Evolutionary conservation across 2,329 filamentous ascomycete species (phyloP).

Genomic region (Microcyclosporella mali): DNA sequence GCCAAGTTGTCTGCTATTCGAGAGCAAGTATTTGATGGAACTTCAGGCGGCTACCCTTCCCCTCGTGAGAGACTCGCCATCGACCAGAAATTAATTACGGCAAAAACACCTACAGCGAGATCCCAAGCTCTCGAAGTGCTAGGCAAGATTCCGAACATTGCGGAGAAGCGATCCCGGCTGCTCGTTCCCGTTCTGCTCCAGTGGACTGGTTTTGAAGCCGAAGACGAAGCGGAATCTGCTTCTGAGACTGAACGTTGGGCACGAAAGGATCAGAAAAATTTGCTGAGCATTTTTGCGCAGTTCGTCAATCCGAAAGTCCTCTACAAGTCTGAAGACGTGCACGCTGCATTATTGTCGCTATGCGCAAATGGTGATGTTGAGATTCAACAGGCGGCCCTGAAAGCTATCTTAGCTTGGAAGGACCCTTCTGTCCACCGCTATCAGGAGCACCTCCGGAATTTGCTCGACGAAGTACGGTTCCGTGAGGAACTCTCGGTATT

Average conservation of each 20-base stretch:
- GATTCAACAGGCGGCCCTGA: slow-evolving; percentile 77
- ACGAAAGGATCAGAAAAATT: slow-evolving; percentile 73
- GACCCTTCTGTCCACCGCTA: slow-evolving; percentile 67
- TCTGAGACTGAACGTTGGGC: slow-evolving; percentile 49
- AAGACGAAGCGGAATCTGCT: slow-evolving; percentile 15
- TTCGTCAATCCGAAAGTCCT: slow-evolving; percentile 83
- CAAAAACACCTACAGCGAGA: slow-evolving; percentile 37
- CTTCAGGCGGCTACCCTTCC: slow-evolving; percentile 33
- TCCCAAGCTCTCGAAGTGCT: slow-evolving; percentile 76
- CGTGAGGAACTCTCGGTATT: slow-evolving; percentile 91
- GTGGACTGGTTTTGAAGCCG: slow-evolving; percentile 57
- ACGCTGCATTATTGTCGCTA: slow-evolving; percentile 65
- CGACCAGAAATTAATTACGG: slow-evolving; percentile 11
- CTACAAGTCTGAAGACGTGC: slow-evolving; percentile 70
- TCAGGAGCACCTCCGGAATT: slow-evolving; percentile 74
- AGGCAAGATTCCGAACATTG: slow-evolving; percentile 63
- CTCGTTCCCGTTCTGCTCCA: slow-evolving; percentile 80
- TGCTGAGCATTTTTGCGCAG: slow-evolving; percentile 73
- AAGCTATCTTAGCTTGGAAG: slow-evolving; percentile 86
- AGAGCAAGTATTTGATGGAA: slow-evolving; percentile 46
- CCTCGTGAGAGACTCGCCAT: slow-evolving; percentile 14
- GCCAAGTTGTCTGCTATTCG: slow-evolving; percentile 52
- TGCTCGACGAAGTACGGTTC: slow-evolving; percentile 86
- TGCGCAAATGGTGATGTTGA: slow-evolving; percentile 85
- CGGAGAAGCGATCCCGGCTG: slow-evolving; percentile 77